Evolutionary conservation across 148 eudicot species (phyloP).

Genomic region (Fallopia convolvulus): DNA sequence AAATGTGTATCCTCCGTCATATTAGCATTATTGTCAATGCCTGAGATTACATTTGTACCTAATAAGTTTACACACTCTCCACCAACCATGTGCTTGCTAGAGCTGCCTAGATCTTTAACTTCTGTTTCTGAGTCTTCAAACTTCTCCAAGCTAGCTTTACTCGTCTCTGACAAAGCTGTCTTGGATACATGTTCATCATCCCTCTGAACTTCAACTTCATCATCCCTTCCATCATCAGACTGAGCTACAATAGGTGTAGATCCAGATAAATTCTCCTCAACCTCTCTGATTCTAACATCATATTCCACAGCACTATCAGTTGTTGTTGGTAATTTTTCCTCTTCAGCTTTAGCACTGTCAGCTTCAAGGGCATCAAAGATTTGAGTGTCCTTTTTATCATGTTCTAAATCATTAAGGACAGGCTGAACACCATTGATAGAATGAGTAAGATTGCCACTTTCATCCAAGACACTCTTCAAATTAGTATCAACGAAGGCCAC

Average conservation of each 20-base stretch:
- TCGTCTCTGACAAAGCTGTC: conserved; percentile 12
- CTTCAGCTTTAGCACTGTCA: conserved; percentile 14
- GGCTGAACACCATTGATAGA: conserved; percentile 16
- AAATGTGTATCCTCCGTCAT: background rate
- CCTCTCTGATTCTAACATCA: background rate
- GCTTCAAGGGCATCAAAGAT: conserved; percentile 16
- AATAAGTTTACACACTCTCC: background rate
- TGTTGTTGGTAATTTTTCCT: conserved; percentile 12
- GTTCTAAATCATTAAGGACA: conserved; percentile 8
- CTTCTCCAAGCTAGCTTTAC: background rate
- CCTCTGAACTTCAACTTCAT: conserved; percentile 6
- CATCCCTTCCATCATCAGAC: conserved; percentile 13
- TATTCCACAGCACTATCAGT: conserved; percentile 9
- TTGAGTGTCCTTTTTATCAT: conserved; percentile 12
- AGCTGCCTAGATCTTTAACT: conserved; percentile 1
- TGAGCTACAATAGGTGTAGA: conserved; percentile 5
- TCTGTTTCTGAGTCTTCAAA: conserved; percentile 4
- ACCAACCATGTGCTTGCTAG: conserved; percentile 11
- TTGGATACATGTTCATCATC: conserved; percentile 7
- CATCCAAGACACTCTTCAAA: conserved; percentile 13
- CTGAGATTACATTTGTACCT: background rate
- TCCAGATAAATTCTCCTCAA: conserved; percentile 15
- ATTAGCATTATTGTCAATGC: background rate
- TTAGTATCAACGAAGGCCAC: background rate
- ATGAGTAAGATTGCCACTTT: conserved; percentile 9